These are phyloP conservation scores for Strobilomyces dryophilus DNA, from an alignment of 768 basidiomycete species.

Conservation along the genomic window DNA sequence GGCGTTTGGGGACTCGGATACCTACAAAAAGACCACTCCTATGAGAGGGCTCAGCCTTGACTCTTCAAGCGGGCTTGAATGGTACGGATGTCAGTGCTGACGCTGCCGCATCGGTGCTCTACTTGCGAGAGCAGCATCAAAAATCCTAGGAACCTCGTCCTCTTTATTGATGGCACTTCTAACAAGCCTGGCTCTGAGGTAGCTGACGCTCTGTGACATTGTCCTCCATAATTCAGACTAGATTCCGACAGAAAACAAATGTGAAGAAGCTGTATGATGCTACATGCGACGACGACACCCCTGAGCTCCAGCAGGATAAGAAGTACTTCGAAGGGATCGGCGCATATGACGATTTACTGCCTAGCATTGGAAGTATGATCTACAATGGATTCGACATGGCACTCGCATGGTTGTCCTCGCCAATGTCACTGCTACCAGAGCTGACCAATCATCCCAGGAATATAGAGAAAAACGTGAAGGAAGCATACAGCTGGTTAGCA, in stretches of 20 bases:
- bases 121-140: background rate
- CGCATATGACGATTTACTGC: background rate
- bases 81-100: background rate
- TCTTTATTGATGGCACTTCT: background rate
- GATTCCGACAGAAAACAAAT: background rate
- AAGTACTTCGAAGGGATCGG: background rate
- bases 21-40: background rate
- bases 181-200: background rate
- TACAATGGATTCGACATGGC: background rate
- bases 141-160: too few species aligned
- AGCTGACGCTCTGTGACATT: background rate
- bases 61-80: background rate
- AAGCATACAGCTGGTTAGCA: background rate
- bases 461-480: background rate
- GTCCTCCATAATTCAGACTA: background rate
- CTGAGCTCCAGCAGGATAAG: background rate
- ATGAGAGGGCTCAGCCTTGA: background rate
- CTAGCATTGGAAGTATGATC: background rate
- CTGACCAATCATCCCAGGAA: background rate
- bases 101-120: background rate
- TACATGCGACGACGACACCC: background rate
- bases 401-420: background rate
- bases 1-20: too few species aligned
- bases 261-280: background rate
- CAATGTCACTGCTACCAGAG: background rate